These are phyloP conservation scores for Ascochyta clinopodiicola DNA, from an alignment of 2,329 filamentous ascomycete genomes.

Conservation along the genomic window DNA sequence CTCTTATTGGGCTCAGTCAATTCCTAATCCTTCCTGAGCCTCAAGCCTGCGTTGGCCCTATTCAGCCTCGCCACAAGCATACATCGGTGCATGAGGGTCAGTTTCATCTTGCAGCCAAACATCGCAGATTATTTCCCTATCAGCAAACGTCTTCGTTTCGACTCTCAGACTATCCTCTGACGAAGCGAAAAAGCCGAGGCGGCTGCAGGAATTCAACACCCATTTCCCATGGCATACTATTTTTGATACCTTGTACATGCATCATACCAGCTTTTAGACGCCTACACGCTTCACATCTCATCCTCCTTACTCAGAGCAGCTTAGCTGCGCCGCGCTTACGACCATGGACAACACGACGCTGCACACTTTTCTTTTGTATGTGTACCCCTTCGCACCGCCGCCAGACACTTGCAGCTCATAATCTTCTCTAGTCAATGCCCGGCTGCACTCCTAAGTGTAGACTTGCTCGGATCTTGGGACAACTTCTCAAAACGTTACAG, in stretches of 20 bases:
- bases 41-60: slow-evolving; percentile 28
- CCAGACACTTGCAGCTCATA: slow-evolving; percentile 30
- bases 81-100: slow-evolving; percentile 25
- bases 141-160: slow-evolving; percentile 13
- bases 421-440: slow-evolving; percentile 42
- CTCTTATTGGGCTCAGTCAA: slow-evolving; percentile 20
- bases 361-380: slow-evolving; percentile 64
- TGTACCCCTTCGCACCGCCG: slow-evolving; percentile 27
- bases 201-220: slow-evolving; percentile 34
- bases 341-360: slow-evolving; percentile 62
- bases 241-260: slow-evolving; percentile 32
- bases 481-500: slow-evolving; percentile 81
- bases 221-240: slow-evolving; percentile 37
- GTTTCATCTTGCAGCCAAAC: slow-evolving; percentile 42
- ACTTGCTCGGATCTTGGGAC: slow-evolving; percentile 92
- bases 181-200: slow-evolving; percentile 30
- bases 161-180: slow-evolving; percentile 25
- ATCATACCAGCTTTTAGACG: slow-evolving; percentile 32
- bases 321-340: slow-evolving; percentile 33
- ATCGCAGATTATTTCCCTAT: slow-evolving; percentile 30
- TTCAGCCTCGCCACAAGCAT: slow-evolving; percentile 40
- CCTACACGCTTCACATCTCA: slow-evolving; percentile 34
- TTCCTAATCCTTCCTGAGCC: slow-evolving; percentile 15
- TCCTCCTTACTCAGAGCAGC: slow-evolving; percentile 37
- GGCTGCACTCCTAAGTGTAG: slow-evolving; percentile 68